Evolutionary conservation across 176 grass and related monocot species (phyloP), one percentile per base, ranked within the genome.

Genomic region (Elymus sibiricus): DNA sequence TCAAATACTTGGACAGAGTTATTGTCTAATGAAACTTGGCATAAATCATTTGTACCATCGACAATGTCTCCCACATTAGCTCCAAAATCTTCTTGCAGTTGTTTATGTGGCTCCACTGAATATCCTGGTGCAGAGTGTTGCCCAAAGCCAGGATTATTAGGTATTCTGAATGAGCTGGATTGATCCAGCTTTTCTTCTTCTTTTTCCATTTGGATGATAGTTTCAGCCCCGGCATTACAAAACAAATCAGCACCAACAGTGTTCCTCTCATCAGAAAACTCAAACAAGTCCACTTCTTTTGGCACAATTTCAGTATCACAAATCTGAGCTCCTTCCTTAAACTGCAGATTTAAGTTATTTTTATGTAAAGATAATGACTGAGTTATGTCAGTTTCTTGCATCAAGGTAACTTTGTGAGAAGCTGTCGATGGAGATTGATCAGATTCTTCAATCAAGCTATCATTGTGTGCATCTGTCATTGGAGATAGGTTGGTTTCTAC

Each of bases 1-100:
- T 92, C 79, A 84, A 89, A 95, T 78, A 95, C 76, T 74, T 90
- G 88, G 80, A 98, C 82, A 64, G 69, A 82, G 70, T 94, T 97
- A 76, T 88, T 92, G 40, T 82, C 80, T 64, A 83, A 87, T 63
- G 90, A 81, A 81, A 87, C 77, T 64, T 74, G 86, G 79, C 86
- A 85, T 72, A 90, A 87, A 85, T 83, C 70, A 64, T 75, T 82
- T 70, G 77, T 81, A 79, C 21, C 74, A 74, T 34, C 81, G 17
- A 75, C 71, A 91, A 80, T 83, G 11, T 74, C 68, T 55, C 83
- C 82, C 68, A 62, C 29, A 68, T 60, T 61, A 39, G 77, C 64
- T 67, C 79, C 91, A 89, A 89, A 92, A 79, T 86, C 87, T 38
- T 85, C 80, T 22, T 82, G 80, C 44, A 83, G 87, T 12, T 88